Evolutionary conservation across 306 rosid genomes (phyloP).

Genomic region (Fragaria iinumae): DNA sequence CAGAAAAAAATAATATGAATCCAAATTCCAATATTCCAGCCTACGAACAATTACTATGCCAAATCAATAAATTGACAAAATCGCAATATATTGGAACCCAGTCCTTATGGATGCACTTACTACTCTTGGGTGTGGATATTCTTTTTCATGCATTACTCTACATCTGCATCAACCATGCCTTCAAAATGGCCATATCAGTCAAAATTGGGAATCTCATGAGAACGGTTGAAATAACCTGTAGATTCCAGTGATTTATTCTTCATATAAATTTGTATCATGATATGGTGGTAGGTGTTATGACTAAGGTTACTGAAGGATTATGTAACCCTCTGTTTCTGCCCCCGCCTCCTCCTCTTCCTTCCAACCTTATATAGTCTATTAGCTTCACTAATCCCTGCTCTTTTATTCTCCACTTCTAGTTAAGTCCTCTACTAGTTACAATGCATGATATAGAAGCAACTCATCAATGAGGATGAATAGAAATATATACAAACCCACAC

Average conservation of each 20-base stretch:
- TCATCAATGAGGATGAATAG: neutral
- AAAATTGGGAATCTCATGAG: neutral
- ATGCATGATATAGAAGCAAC: neutral
- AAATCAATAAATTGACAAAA: neutral
- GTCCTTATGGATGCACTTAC: neutral
- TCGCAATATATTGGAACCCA: neutral
- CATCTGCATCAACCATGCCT: neutral
- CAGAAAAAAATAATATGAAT: neutral
- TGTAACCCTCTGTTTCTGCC: neutral
- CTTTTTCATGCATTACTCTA: neutral
- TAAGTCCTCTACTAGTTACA: neutral
- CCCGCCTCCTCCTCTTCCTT: neutral
- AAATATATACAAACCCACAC: too few species aligned
- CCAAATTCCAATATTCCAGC: neutral
- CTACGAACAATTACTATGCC: neutral
- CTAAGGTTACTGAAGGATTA: neutral
- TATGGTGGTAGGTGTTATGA: neutral
- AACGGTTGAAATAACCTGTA: neutral
- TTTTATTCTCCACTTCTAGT: too few species aligned
- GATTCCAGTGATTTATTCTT: neutral
- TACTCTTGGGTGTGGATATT: neutral
- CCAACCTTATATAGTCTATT: too few species aligned
- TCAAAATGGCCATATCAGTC: neutral
- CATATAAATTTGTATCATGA: neutral
- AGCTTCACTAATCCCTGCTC: too few species aligned